Evolutionary conservation across 169 alveolate species (phyloP).

Genomic region (Perkinsus olseni): DNA sequence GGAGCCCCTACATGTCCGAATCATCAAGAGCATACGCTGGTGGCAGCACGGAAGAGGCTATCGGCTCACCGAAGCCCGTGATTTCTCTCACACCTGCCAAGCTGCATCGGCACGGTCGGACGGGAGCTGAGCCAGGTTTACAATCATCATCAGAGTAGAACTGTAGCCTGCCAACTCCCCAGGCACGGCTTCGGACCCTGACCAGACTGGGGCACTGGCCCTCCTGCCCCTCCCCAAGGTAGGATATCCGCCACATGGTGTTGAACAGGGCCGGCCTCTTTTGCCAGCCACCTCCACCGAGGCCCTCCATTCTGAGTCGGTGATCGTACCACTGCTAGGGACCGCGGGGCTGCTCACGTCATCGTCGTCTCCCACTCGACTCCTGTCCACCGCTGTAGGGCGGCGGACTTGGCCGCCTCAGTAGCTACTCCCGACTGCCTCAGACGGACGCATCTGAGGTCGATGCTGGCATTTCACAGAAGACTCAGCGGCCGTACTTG

Average conservation of each 20-base stretch:
- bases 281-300: constrained; percentile 5
- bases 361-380: not conserved
- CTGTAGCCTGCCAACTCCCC: not conserved
- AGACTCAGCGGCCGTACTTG: not conserved
- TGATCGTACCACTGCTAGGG: not conserved
- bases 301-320: not conserved
- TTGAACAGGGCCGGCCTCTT: not conserved
- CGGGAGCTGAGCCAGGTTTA: not conserved
- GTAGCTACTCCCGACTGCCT: not conserved
- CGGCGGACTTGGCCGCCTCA: too few relatives aligned
- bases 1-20: not conserved
- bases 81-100: not conserved
- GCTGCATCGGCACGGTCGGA: not conserved
- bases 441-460: not conserved
- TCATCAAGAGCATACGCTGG: not conserved
- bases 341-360: not conserved
- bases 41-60: not conserved
- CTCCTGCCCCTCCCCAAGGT: not conserved
- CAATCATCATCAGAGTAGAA: not conserved
- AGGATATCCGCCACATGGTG: not conserved
- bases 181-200: constrained; percentile 1
- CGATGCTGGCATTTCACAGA: not conserved
- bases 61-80: not conserved
- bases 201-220: not conserved
- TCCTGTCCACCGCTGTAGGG: too few relatives aligned